Base-by-base conservation (phyloP, 768 basidiomycete species). In the Pleurotus sapidus region DNA sequence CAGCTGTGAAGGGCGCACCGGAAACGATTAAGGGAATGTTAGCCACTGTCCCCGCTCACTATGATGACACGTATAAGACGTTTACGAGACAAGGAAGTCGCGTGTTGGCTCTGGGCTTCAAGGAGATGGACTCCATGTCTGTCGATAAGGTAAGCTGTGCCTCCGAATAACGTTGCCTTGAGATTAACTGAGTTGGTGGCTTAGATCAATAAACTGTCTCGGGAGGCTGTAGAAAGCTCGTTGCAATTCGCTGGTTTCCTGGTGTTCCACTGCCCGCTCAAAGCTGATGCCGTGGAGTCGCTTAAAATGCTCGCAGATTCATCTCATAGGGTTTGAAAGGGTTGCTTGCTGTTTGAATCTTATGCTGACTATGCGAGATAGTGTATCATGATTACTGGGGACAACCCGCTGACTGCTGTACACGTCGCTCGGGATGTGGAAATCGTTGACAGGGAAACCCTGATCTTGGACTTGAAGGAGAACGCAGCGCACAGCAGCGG, bases 321-420 rank as follows among this genome's bases (percentile, higher is more conserved):
- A 6, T 97, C 95, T 0, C 97, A 99, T 72, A 84, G 97, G 39
- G 95, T 97, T 75, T 34, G 30, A 9, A 34, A 34, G 30, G 30
- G 30, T 34, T 34, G 30, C 30, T 34, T 34, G 30, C 30, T 34
- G 30, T 34, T 34, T 34, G 30, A 34, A 34, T 34, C 30, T 34
- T 34, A 34, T 34, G 30, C 30, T 34, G 30, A 34, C 30, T 34
- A 11, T 34, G 2, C 30, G 30, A 11, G 11, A 45, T 58, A 97
- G 94, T 98, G 97, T 69, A 80, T 98, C 57, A 99, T 99, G 97
- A 99, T 99, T 61, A 99, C 97, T 46, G 97, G 97, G 38, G 97
- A 99, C 70, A 98, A 98, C 70, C 97, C 97, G 6, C 75, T 99
- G 54, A 99, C 97, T 0, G 97, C 97, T 6, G 87, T 92, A 0